Base-by-base conservation (phyloP, 805 yeast genomes). In the Ogataea polymorpha region DNA sequence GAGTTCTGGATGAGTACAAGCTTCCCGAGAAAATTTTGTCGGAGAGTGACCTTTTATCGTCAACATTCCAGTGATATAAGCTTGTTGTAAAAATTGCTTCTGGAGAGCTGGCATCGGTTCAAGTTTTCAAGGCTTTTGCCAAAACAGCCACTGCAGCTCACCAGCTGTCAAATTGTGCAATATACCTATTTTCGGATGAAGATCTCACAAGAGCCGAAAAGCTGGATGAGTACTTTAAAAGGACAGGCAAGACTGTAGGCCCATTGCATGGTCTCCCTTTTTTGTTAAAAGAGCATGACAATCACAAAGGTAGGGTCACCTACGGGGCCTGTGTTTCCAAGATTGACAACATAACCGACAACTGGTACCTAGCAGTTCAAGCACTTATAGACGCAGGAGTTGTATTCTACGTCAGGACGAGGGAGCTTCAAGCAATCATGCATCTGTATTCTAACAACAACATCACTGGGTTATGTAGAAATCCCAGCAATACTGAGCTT, bases 201-300 rank as follows among this genome's bases (percentile, higher is more conserved):
- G 79, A 77, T 12, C 57, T 75, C 40, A 51, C 61, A 35, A 62
- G 74, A 35, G 79, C 80, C 2, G 46, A 69, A 46, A 74, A 71
- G 50, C 63, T 77, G 43, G 86, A 81, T 62, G 76, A 72, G 3
- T 68, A 70, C 48, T 63, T 60, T 42, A 54, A 56, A 16, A 64
- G 67, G 36, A 66, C 71, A 37, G 77, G 78, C 3, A 61, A 71
- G 37, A 63, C 76, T 0, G 59, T 75, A 17, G 80, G 80, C 32
- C 80, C 82, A 1, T 65, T 80, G 41, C 84, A 82, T 32, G 86
- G 86, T 3, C 59, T 80, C 49, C 85, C 86, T 5, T 63, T 80
- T 36, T 77, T 84, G 1, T 58, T 80, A 40, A 80, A 80, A 55
- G 86, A 80, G 49, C 79, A 80, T 33, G 70, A 67, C 49, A 62